Evolutionary conservation across 148 eudicot genomes (phyloP).

Genomic region (Camellia granthamiana): DNA sequence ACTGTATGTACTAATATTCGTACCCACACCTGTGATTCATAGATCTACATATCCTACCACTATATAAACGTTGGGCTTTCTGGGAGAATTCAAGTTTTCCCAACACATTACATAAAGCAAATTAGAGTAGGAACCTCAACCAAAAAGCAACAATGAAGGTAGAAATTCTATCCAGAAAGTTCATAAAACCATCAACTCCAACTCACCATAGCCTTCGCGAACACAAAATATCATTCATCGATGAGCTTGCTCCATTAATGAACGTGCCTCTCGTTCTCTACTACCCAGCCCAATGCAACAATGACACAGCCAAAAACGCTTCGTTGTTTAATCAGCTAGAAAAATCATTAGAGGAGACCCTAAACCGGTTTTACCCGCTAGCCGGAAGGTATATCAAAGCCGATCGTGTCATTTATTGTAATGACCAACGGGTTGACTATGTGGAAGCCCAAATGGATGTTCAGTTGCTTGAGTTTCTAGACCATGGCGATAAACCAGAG

Average conservation of each 20-base stretch:
- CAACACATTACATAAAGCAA: too few species aligned
- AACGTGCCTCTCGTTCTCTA: conserved; percentile 6
- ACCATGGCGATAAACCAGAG: neutral
- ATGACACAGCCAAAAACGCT: too few species aligned
- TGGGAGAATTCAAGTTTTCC: too few species aligned
- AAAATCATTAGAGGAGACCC: neutral
- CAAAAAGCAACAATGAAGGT: neutral
- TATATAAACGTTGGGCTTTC: too few species aligned
- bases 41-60: too few species aligned
- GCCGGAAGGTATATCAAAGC: conserved; percentile 18
- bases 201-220: neutral
- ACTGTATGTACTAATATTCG: too few species aligned
- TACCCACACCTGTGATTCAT: too few species aligned
- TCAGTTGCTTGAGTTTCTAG: neutral
- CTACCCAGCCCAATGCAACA: neutral
- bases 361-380: conserved; percentile 22
- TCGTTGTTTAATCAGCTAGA: neutral
- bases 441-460: too few species aligned
- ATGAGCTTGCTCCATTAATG: neutral
- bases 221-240: neutral
- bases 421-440: too few species aligned
- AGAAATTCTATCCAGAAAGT: neutral
- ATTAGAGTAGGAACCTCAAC: neutral
- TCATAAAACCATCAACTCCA: neutral
- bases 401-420: neutral